Base-by-base conservation (phyloP, 164 flowering plant genomes). In the Euptelea pleiosperma region DNA sequence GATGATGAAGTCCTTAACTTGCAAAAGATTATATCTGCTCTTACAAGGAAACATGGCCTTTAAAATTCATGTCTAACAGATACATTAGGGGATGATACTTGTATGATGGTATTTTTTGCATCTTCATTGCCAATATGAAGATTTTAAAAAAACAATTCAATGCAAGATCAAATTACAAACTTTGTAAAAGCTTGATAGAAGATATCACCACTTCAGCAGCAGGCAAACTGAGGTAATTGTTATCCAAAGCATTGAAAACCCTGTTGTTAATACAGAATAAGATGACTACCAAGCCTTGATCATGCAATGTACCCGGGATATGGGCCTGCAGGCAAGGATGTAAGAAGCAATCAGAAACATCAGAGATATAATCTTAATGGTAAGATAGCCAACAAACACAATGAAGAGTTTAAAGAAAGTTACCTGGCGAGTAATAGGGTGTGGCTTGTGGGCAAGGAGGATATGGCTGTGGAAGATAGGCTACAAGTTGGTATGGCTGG, bases 21-120 rank as follows among this genome's bases (percentile, higher is more conserved):
- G 79, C 73, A 82, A 14, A 84, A 78, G 78, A 74, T 79, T 11
- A 60, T 89, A 24, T 46, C 80, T 42, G 61, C 76, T 18, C 78
- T 85, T 11, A 75, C 73, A 46, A 81, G 80, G 76, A 82, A 83
- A 70, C 77, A 77, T 56, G 77, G 82, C 14, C 75, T 76, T 19
- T 83, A 67, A 62, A 50, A 5, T 25, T 43, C 14, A 39, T 40
- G 0, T 11, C 30, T 45, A n/a, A 35, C 37, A 5, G 15, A 25
- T 21, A 34, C 63, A n/a, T n/a, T n/a, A 39, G 21, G 22, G 19
- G 11, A 14, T 3, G n/a, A 9, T 1, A 30, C 30, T 9, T 18
- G 21, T 51, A 22, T 6, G 1, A 8, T 6, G 3, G 19, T 21
- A 3, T 19, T 6, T 6, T 5, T 28, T 29, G 10, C 8, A 16